Conservation (phyloP, 2,329 filamentous ascomycete genomes). For the Nannizzia gypsea region DNA sequence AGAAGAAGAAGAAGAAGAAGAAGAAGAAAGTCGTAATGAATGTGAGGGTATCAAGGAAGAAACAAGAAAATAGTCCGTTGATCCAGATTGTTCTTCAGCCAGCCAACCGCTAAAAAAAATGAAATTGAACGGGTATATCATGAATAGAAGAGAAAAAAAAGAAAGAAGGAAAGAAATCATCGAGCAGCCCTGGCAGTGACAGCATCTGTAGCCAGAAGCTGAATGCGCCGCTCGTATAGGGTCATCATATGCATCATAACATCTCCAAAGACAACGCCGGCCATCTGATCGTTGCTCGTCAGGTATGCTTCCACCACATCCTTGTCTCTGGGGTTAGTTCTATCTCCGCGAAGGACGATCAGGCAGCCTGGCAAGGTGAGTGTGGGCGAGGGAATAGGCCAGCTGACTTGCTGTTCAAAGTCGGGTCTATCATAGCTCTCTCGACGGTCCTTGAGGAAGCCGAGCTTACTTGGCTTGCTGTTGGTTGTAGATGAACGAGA, state of each 20-base stretch:
- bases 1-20: neutral
- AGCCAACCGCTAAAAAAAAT: neutral
- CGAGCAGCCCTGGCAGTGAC: conserved; percentile 38
- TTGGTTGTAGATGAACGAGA: conserved; percentile 12
- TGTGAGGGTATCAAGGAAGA: too few relatives aligned
- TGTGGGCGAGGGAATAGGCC: conserved; percentile 54
- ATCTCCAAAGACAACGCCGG: conserved; percentile 67
- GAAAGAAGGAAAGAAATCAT: neutral
- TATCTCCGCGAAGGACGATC: conserved; percentile 47
- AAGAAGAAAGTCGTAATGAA: too few relatives aligned
- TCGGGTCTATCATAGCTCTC: neutral
- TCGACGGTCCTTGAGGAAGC: conserved; percentile 7
- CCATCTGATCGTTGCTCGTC: conserved; percentile 55
- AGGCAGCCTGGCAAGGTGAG: conserved; percentile 60
- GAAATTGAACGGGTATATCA: neutral
- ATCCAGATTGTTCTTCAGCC: neutral
- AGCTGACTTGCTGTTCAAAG: conserved; percentile 27
- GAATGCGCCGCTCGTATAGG: conserved; percentile 60
- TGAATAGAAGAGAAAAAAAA: neutral
- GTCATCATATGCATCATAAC: conserved; percentile 70
- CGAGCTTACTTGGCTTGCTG: conserved; percentile 7
- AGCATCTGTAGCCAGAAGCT: conserved; percentile 57
- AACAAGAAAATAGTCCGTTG: too few relatives aligned
- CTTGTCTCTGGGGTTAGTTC: conserved; percentile 36
- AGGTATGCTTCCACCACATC: conserved; percentile 55